Percentiles rank a stretch among this genome's conserved stretches.
These are phyloP conservation scores for Phytopythium chamaehyphon DNA, from an alignment of 352 stramenopile species.

Conservation along the genomic window DNA sequence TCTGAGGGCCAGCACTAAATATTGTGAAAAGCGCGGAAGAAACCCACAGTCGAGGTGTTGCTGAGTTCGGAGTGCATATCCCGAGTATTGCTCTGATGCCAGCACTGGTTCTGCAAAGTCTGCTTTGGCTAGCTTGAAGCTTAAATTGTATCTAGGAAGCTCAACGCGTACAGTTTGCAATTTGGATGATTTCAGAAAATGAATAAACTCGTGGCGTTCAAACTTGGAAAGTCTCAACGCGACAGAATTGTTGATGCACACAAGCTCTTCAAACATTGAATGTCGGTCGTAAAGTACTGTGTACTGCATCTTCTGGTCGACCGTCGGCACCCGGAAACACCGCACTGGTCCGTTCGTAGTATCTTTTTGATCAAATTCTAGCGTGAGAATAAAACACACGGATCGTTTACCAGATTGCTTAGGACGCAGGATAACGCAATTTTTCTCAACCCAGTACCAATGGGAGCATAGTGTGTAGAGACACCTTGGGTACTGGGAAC, in stretches of 20 bases:
- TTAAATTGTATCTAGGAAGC: slow-evolving; percentile 36
- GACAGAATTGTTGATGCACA: slow-evolving; percentile 11
- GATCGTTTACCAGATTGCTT: slow-evolving; percentile 11
- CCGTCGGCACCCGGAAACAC: slow-evolving; percentile 32
- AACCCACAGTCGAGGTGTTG: slow-evolving; percentile 39
- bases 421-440: slow-evolving; percentile 35
- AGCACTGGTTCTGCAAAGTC: not conserved
- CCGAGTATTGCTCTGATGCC: slow-evolving; percentile 31
- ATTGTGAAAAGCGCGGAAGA: slow-evolving; percentile 31
- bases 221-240: slow-evolving; percentile 34
- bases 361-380: slow-evolving; percentile 1
- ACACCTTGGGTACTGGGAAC: slow-evolving; percentile 16
- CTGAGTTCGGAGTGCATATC: slow-evolving; percentile 24
- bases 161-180: slow-evolving; percentile 23
- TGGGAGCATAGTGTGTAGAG: slow-evolving; percentile 33
- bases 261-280: slow-evolving; percentile 19
- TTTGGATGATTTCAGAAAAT: slow-evolving; percentile 11
- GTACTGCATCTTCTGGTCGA: slow-evolving; percentile 15
- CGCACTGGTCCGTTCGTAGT: not conserved
- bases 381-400: slow-evolving; percentile 17
- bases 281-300: slow-evolving; percentile 10
- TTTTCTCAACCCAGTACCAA: slow-evolving; percentile 45
- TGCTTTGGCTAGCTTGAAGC: slow-evolving; percentile 19
- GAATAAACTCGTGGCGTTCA: slow-evolving; percentile 26
- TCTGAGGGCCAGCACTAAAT: slow-evolving; percentile 24